A percentile compares a stretch with the other conserved stretches of the same genome.
Evolutionary conservation across 2,329 filamentous ascomycete species (phyloP).

Genomic region (Penicillium griseofulvum): DNA sequence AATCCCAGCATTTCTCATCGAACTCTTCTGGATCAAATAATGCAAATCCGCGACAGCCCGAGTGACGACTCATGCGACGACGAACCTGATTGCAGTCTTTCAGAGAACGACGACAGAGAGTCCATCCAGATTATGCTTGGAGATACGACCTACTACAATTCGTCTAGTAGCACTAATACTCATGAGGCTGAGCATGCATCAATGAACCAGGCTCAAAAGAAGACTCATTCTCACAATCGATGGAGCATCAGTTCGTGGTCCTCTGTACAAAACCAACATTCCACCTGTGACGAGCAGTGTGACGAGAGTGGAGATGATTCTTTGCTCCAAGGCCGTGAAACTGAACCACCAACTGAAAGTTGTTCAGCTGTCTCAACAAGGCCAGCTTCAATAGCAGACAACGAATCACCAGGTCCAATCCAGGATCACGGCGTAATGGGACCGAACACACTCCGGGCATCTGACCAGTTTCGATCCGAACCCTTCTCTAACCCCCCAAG

Average conservation of each 20-base stretch:
- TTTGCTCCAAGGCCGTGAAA: slow-evolving; percentile 28
- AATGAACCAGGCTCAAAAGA: slow-evolving; percentile 18
- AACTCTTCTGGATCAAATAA: slow-evolving; percentile 50
- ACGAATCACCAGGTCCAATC: slow-evolving; percentile 13
- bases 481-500: slow-evolving; percentile 51
- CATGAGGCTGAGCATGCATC: slow-evolving; percentile 27
- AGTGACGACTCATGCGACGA: slow-evolving; percentile 42
- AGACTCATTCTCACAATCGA: slow-evolving; percentile 29
- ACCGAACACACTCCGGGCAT: slow-evolving; percentile 36
- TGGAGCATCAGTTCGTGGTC: slow-evolving; percentile 49
- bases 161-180: slow-evolving; percentile 30
- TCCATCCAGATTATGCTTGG: slow-evolving; percentile 58
- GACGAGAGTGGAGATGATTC: slow-evolving; percentile 38
- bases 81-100: slow-evolving; percentile 39
- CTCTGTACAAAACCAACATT: slow-evolving; percentile 38
- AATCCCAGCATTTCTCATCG: slow-evolving; percentile 35
- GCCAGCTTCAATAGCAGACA: slow-evolving; percentile 40
- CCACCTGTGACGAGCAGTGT: slow-evolving; percentile 32
- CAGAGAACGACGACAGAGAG: slow-evolving; percentile 52
- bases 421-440: slow-evolving; percentile 39
- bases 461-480: slow-evolving; percentile 41
- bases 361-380: slow-evolving; percentile 36
- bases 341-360: slow-evolving; percentile 32
- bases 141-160: slow-evolving; percentile 43
- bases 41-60: slow-evolving; percentile 49